Base-by-base conservation (phyloP, 768 basidiomycete genomes). In the Pholiota conissans region DNA sequence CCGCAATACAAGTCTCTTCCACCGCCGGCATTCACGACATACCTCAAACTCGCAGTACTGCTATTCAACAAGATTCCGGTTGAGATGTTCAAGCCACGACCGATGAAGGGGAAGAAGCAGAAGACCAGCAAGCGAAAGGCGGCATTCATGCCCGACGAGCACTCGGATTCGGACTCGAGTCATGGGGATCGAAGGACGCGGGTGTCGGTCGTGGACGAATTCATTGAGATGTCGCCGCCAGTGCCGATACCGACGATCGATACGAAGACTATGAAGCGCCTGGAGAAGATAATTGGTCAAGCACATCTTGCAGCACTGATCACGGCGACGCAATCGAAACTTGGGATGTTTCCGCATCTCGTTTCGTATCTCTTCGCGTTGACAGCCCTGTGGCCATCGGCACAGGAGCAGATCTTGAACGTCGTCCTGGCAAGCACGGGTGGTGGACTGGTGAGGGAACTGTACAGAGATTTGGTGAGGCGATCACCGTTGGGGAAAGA, bases 391-490 rank as follows among this genome's bases (percentile, higher is more conserved):
- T 93, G 89, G 81, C 37, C 47, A n/a, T 83, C 90, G 11, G 75
- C 79, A 54, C 76, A 79, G 59, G 84, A 87, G 52, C 71, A 75
- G 14, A 73, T 93, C 0, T 78, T 95, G 11, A 79, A 83, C 29
- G 73, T 75, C 1, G 75, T 85, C 0, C 74, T 83, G 13, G 72
- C 75, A 64, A 62, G 80, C 47, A 69, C 79, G 5, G 78, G 80
- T 3, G 81, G 85, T 0, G 82, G 87, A 0, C 71, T 95, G 6
- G 79, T 95, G 4, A 80, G 90, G 45, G 90, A 93, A 67, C 71
- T 95, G 28, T 95, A 87, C 67, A 76, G 91, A 1, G 79, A 79
- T 0, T 83, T 83, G 40, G 84, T 94, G 1, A 75, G 91, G 26
- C 63, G 76, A 13, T 80, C 84, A 4, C 73, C 80, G 5, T 73